Percentiles rank a stretch among this genome's conserved stretches.
These are phyloP conservation scores for Microdochium nivale DNA, from an alignment of 2,329 filamentous ascomycete species.

Conservation along the genomic window DNA sequence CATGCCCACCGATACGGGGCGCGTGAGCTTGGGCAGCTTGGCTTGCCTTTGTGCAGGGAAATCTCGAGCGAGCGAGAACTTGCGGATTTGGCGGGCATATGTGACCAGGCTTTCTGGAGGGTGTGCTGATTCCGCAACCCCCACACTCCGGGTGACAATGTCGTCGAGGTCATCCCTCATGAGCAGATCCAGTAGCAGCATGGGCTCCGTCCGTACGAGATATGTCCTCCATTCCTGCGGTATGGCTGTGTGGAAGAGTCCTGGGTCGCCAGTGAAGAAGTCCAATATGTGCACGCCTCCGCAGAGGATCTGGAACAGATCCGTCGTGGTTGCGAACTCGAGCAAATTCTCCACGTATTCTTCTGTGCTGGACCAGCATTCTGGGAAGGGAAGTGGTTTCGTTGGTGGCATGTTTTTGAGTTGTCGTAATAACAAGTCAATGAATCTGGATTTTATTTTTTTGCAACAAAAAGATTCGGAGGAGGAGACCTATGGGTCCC, in stretches of 20 bases:
- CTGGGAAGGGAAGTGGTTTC: slow-evolving; percentile 57
- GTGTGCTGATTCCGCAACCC: slow-evolving; percentile 16
- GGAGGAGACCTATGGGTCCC: too few relatives aligned
- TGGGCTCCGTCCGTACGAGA: slow-evolving; percentile 61
- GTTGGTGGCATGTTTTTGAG: slow-evolving; percentile 33
- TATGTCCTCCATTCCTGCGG: slow-evolving; percentile 76
- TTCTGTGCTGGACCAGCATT: slow-evolving; percentile 62
- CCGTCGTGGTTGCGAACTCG: slow-evolving; percentile 63
- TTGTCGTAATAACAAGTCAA: too few relatives aligned
- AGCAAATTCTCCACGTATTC: slow-evolving; percentile 74
- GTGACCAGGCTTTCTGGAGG: slow-evolving; percentile 52
- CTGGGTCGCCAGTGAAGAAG: slow-evolving; percentile 81
- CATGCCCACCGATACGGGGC: slow-evolving; percentile 79
- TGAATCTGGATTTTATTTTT: too few relatives aligned
- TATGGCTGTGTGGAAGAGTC: slow-evolving; percentile 70
- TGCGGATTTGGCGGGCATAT: slow-evolving; percentile 66
- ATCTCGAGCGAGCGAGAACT: slow-evolving; percentile 56
- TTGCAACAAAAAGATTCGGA: too few relatives aligned
- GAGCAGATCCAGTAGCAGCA: slow-evolving; percentile 71
- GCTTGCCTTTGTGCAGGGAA: slow-evolving; percentile 34
- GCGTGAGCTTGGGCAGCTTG: slow-evolving; percentile 51
- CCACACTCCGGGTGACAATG: too few relatives aligned
- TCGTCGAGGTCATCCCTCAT: slow-evolving; percentile 62
- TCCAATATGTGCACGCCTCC: slow-evolving; percentile 96
- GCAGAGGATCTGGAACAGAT: slow-evolving; percentile 79